Conservation (phyloP, 2,329 filamentous ascomycete genomes). For the Phoma sp. region DNA sequence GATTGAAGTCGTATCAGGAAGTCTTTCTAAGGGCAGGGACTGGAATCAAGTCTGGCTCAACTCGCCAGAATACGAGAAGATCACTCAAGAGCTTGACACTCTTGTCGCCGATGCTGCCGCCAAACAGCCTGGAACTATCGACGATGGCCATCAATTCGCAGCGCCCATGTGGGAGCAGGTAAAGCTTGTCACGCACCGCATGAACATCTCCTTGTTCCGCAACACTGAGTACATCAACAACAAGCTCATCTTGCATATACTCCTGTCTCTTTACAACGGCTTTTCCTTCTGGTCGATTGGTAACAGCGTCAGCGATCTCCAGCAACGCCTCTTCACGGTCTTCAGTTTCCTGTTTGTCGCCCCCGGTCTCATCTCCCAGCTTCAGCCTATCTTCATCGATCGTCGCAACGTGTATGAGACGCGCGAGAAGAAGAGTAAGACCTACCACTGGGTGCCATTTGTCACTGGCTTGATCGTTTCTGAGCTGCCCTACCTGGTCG, state of each 20-base stretch:
- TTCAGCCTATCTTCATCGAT: conserved; percentile 56
- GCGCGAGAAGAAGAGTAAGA: conserved; percentile 68
- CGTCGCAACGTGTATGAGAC: conserved; percentile 61
- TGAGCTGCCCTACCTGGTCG: conserved; percentile 70
- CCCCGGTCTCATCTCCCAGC: conserved; percentile 50
- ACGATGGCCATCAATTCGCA: conserved; percentile 50
- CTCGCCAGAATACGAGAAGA: conserved; percentile 41
- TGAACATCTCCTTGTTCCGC: conserved; percentile 33
- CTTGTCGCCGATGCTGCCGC: conserved; percentile 49
- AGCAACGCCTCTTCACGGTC: conserved; percentile 55
- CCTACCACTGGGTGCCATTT: conserved; percentile 77
- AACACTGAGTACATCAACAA: conserved; percentile 39
- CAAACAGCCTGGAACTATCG: conserved; percentile 46
- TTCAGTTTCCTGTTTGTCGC: conserved; percentile 58
- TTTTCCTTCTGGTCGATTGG: conserved; percentile 40
- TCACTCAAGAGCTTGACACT: conserved; percentile 47
- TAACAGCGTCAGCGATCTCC: conserved; percentile 46
- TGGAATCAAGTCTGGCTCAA: conserved; percentile 51
- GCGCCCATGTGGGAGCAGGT: conserved; percentile 33
- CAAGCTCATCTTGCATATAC: conserved; percentile 35
- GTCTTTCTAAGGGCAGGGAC: conserved; percentile 25
- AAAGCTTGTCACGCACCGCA: conserved; percentile 31
- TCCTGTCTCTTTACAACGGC: conserved; percentile 33
- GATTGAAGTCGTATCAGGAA: conserved; percentile 71
- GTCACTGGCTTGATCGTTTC: conserved; percentile 73